Evolutionary conservation across 129 eudicot genomes (phyloP), one percentile per base, ranked within the genome.

Genomic region (Logfia minima): DNA sequence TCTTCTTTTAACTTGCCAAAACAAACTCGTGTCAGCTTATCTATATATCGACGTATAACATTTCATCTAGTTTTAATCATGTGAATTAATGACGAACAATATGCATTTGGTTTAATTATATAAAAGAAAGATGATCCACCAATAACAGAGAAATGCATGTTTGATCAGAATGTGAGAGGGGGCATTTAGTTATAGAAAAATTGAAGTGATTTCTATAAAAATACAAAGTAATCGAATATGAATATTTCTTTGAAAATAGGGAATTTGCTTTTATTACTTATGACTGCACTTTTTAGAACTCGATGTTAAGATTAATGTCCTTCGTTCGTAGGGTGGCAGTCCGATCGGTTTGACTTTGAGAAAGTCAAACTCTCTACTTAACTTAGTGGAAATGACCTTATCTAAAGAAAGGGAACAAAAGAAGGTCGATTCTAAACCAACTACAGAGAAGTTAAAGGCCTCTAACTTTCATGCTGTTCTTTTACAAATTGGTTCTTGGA

Each of bases 401-500:
- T 71, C 80, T 16, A 56, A 84, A 65, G 67, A 66, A 18, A 74
- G 71, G 32, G 80, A 72, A 72, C 66, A 70, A 48, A 75, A 76
- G 71, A 84, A 61, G 26, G 65, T 16, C 10, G 56, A 83, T 3
- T 37, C 86, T 29, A 81, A 60, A 7, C 24, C 74, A 3, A 35
- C 51, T 72, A 45, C 51, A 5, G 89, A 90, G 84, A 90, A 88
- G 61, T 32, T 86, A n/a, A 90, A 90, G 70, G 96, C 96, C 68
- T 82, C 96, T 5, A 90, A 86, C 60, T 81, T 88, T 63, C 84
- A 79, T 14, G 93, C 90, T 10, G 8, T 64, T 21, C 39, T 67
- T 26, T 70, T 91, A 29, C 82, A 71, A 82, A 88, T 91, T 32
- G 97, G 97, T n/a, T 34, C 72, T 18, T 91, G 97, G 97, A 85